Base-by-base conservation (phyloP, 768 basidiomycete species). In the Russula vinacea region DNA sequence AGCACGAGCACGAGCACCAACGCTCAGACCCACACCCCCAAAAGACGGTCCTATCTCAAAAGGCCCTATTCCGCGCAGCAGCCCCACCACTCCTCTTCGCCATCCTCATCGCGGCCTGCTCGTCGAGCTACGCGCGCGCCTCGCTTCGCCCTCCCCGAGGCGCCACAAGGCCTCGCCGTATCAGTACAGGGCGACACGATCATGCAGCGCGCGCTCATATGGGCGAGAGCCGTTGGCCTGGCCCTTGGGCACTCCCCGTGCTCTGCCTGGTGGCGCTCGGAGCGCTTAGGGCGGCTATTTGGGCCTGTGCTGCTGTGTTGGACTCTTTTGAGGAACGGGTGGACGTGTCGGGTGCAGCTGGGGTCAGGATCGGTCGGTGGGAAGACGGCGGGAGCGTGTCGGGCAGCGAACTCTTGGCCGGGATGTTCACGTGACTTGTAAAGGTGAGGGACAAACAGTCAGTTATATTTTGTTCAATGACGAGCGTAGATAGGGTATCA, bases 321-420 rank as follows among this genome's bases (percentile, higher is more conserved):
- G 47, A 40, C 3, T 29, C 32, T 3, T 24, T 56, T 19, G 54
- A 26, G 53, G 32, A n/a, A 33, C 45, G 22, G 6, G 6, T 49
- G 39, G 45, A 8, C 10, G 14, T 16, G 29, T 39, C 33, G 3
- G 39, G 29, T 16, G 32, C 16, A 5, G 59, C 17, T 14, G 29
- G 64, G 14, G 59, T 65, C 2, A 60, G 55, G 59, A 45, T 65
- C 8, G 64, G 64, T n/a, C 47, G 59, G 49, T 65, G 64, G 64
- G 64, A 65, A 8, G 59, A 65, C 1, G 64, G 55, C 24, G n/a
- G 45, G 49, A 65, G 58, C 22, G 59, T 65, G 54, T 65, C 64
- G 17, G 64, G 64, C 3, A 9, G 55, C 19, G 64, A 65, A 11
- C 39, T 65, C 11, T 39, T 65, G 29, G 33, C 55, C 19, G 64